These are phyloP conservation scores for Dendrobium chrysotoxum DNA, from an alignment of 106 monocot species.

Conservation along the genomic window DNA sequence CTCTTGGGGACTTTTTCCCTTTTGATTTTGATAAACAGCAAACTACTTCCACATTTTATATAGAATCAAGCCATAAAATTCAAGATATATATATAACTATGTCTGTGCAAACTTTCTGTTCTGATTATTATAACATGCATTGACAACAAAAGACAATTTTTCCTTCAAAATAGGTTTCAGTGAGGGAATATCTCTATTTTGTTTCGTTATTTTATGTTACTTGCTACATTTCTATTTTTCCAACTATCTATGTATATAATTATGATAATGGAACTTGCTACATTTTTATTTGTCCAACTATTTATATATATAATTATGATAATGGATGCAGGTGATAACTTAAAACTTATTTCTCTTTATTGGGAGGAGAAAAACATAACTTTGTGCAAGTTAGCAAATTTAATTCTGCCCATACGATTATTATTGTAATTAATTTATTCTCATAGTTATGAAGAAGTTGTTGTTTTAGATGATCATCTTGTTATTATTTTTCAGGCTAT, in stretches of 20 bases:
- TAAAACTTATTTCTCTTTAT: too few relatives aligned
- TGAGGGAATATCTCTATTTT: neutral
- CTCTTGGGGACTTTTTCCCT: too few relatives aligned
- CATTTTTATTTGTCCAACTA: too few relatives aligned
- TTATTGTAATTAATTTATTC: neutral
- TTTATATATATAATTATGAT: neutral
- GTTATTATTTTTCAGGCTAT: neutral
- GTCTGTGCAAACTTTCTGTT: too few relatives aligned
- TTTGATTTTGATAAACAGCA: too few relatives aligned
- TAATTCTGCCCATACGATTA: neutral
- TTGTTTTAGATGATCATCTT: neutral
- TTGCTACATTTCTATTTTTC: neutral
- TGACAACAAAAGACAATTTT: neutral
- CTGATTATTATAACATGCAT: neutral
- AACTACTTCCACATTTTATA: too few relatives aligned
- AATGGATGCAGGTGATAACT: neutral
- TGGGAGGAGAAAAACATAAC: too few relatives aligned
- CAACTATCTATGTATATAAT: neutral
- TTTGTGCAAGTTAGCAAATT: neutral
- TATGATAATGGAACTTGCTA: neutral
- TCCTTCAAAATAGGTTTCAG: neutral
- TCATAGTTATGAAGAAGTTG: neutral
- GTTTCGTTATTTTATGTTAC: neutral
- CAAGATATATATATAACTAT: too few relatives aligned
- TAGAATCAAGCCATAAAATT: too few relatives aligned